These are phyloP conservation scores for Colletotrichum falcatum DNA, from an alignment of 2,329 filamentous ascomycete species.

Conservation along the genomic window DNA sequence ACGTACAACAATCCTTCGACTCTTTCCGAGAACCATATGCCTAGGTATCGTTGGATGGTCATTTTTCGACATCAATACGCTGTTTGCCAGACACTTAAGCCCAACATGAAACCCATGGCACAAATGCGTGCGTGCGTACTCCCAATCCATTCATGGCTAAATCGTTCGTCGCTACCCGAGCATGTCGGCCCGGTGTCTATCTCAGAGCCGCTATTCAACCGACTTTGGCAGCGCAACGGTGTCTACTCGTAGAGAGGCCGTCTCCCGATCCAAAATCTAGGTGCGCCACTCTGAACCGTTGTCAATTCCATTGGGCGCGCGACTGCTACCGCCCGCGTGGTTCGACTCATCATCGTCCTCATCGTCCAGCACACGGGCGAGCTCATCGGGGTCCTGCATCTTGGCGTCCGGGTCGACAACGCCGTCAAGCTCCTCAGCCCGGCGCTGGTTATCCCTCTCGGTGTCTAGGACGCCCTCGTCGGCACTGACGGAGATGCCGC, in stretches of 20 bases:
- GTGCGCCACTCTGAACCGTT: constrained; percentile 61
- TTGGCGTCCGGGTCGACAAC: constrained; percentile 71
- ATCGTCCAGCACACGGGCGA: constrained; percentile 69
- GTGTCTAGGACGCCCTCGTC: constrained; percentile 69
- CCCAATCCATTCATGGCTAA: background rate
- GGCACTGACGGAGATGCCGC: constrained; percentile 75
- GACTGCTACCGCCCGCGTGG: constrained; percentile 42
- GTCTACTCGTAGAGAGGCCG: background rate
- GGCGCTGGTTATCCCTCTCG: constrained; percentile 58
- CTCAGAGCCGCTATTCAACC: background rate
- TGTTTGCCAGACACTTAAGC: background rate
- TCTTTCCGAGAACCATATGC: background rate
- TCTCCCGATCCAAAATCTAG: constrained; percentile 20
- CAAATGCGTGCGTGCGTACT: background rate
- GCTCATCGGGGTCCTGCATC: constrained; percentile 75
- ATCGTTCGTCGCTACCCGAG: background rate
- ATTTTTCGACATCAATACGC: background rate
- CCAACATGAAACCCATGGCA: background rate
- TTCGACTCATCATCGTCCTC: constrained; percentile 64
- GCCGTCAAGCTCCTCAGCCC: constrained; percentile 57
- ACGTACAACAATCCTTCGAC: constrained; percentile 11
- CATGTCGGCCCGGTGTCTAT: background rate
- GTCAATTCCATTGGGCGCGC: constrained; percentile 54
- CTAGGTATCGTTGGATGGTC: background rate
- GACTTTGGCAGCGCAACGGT: background rate